These are phyloP conservation scores for Vitis amurensis DNA, from an alignment of 164 flowering plant species.

Conservation along the genomic window DNA sequence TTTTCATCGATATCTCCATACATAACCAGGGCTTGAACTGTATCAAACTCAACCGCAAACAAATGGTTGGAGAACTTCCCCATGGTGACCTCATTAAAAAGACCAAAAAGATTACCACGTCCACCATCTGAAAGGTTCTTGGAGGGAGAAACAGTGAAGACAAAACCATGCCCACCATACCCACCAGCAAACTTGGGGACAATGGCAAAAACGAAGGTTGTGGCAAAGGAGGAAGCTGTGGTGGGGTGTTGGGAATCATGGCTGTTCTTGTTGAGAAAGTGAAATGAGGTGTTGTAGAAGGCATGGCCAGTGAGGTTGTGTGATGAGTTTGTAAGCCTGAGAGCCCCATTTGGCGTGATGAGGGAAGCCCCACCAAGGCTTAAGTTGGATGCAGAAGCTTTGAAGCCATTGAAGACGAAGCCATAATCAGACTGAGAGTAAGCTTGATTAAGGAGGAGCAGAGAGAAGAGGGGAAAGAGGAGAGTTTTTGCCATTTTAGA, in stretches of 20 bases:
- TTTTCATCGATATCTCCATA: slow-evolving; percentile 3
- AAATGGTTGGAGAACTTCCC: slow-evolving; percentile 17
- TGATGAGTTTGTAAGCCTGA: slow-evolving; percentile 4
- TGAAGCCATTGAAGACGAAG: slow-evolving; percentile 9
- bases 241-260: too few relatives aligned
- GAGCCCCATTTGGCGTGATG: slow-evolving; percentile 1
- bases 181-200: not conserved
- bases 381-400: not conserved
- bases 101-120: not conserved
- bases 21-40: not conserved
- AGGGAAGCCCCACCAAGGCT: not conserved
- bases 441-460: too few relatives aligned
- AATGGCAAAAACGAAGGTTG: slow-evolving; percentile 1
- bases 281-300: slow-evolving; percentile 2
- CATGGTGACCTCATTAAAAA: not conserved
- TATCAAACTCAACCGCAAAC: slow-evolving; percentile 32
- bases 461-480: too few relatives aligned
- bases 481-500: too few relatives aligned
- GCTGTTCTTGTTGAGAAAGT: not conserved
- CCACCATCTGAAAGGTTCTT: too few relatives aligned
- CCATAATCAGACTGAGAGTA: too few relatives aligned
- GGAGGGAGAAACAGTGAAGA: too few relatives aligned
- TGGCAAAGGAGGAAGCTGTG: not conserved
- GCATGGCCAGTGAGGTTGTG: slow-evolving; percentile 8
- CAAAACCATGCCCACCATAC: not conserved